These are phyloP conservation scores for Talaromyces wortmannii DNA, from an alignment of 495 filamentous ascomycete genomes.

Conservation along the genomic window DNA sequence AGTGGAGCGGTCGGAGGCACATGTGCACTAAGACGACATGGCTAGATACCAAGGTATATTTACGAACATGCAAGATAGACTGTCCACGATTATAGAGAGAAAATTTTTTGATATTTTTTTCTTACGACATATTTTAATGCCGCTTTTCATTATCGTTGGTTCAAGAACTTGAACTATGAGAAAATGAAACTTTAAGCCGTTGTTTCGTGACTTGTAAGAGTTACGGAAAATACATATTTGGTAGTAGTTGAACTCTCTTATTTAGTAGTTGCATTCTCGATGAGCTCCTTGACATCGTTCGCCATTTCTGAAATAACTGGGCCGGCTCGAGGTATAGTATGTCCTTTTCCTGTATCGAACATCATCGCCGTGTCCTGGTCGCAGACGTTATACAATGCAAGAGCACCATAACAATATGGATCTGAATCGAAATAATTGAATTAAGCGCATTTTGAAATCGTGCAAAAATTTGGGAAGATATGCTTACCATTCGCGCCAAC, in stretches of 20 bases:
- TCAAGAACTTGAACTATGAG: no score
- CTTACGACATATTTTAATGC: no score
- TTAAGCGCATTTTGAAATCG: not conserved
- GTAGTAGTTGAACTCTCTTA: no score
- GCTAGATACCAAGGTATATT: no score
- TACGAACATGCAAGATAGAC: no score
- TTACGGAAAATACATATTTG: no score
- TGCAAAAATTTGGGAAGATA: not conserved
- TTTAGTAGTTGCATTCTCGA: conserved; percentile 2
- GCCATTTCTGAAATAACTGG: conserved; percentile 17
- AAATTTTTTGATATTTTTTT: no score
- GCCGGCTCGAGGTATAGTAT: conserved; percentile 48
- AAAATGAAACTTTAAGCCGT: no score
- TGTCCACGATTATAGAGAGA: no score
- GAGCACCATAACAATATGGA: conserved; percentile 43
- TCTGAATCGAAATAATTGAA: conserved; percentile 16
- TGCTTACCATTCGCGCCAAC: conserved; percentile 40
- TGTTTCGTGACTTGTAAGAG: no score
- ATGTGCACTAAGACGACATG: no score
- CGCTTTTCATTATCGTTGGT: no score
- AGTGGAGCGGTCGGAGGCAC: not conserved
- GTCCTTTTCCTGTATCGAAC: conserved; percentile 51
- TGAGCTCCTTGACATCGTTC: conserved; percentile 15
- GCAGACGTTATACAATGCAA: conserved; percentile 52
- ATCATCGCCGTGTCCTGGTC: conserved; percentile 38